phyloP scores from a whole-genome alignment of 2,329 filamentous ascomycete genomes.

The Penicillium crustosum region DNA sequence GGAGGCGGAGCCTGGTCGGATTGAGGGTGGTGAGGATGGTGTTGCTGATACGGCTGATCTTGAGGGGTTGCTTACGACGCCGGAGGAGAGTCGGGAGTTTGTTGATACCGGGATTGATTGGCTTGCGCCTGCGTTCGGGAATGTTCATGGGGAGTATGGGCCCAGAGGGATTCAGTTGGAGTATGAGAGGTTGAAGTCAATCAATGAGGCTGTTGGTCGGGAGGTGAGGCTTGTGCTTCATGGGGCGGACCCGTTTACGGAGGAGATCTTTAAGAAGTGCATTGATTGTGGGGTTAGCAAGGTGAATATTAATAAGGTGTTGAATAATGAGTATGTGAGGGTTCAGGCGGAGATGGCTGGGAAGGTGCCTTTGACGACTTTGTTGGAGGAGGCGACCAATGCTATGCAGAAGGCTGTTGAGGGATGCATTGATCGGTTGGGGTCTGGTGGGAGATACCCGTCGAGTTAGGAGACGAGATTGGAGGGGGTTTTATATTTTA shows the following conservation, averaged over 20 bases:
- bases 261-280: constrained; percentile 56
- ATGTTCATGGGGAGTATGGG: constrained; percentile 73
- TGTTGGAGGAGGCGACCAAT: constrained; percentile 56
- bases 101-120: constrained; percentile 70
- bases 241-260: constrained; percentile 58
- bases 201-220: constrained; percentile 51
- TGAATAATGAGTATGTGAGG: constrained; percentile 53
- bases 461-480: constrained; percentile 1
- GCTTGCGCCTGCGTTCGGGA: constrained; percentile 73
- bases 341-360: constrained; percentile 52
- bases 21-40: constrained; percentile 73
- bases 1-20: constrained; percentile 69
- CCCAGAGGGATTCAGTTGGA: constrained; percentile 63
- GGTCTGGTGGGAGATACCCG: constrained; percentile 40
- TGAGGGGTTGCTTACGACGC: constrained; percentile 64
- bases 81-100: constrained; percentile 69
- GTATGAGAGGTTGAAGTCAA: constrained; percentile 54
- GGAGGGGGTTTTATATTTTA: neutral
- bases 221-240: constrained; percentile 57
- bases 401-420: constrained; percentile 58
- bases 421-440: constrained; percentile 55
- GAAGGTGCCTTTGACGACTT: constrained; percentile 52
- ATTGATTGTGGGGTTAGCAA: constrained; percentile 57
- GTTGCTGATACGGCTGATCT: constrained; percentile 66
- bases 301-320: constrained; percentile 60